Evolutionary conservation across 441 rosid species (phyloP), one percentile per base, ranked within the genome.

Genomic region (Jatropha multifida): DNA sequence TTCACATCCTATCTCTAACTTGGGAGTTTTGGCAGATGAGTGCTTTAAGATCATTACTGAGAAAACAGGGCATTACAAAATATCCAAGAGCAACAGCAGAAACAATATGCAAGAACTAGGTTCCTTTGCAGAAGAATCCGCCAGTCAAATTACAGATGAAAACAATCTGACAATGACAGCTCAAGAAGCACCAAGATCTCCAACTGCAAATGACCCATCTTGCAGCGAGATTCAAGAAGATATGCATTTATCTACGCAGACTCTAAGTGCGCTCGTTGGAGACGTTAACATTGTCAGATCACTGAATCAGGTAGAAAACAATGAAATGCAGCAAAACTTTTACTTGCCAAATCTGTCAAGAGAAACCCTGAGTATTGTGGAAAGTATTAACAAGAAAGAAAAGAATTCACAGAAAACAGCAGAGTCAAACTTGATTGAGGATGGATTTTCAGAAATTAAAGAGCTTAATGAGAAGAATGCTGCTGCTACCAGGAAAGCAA

Each of bases 301-400:
- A 75, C 38, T 74, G 23, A 68, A 78, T 77, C 82, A 76, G 52
- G 69, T 18, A 51, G 65, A 79, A 68, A 84, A 78, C 72, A 73
- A 68, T 74, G 81, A 81, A 74, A 77, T 76, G 80, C 81, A 74
- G 70, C 69, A 75, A 55, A 77, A 78, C 32, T 46, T 62, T 42
- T 55, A 44, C 61, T 32, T 32, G 65, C 59, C 46, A 59, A 76
- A 82, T 71, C 81, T 77, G 52, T 83, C 81, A 62, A 78, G 80
- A 75, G 77, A 58, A 69, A 77, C 73, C 77, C 74, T 79, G 48
- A 87, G 83, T 66, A 59, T 78, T 42, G 77, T 74, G 38, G 92
- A 85, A 83, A 88, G 88, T 83, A 78, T 77, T 80, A 78, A 83
- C 73, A 55, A 68, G 64, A 80, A 65, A 74, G 74, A 79, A 75